Evolutionary conservation across 208 protist genomes (phyloP), one percentile per base, ranked within the genome.

Genomic region (Trypanosoma brucei): DNA sequence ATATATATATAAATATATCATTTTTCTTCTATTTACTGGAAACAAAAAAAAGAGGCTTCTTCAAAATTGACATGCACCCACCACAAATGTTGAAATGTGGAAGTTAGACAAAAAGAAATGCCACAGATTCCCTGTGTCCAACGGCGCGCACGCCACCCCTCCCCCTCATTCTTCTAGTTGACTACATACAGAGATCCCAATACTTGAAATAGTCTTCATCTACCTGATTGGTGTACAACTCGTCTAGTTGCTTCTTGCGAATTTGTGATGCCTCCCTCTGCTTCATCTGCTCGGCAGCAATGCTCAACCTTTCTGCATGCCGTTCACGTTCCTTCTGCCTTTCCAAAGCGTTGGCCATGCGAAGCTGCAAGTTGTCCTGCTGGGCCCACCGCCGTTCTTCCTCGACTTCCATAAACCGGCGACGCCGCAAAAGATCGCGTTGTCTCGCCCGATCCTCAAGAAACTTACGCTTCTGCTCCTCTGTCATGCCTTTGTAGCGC

Each of bases 151-250:
- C 8, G 44, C 8, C 9, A 8, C 9, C 8, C 8, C 44, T 0
- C 44, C 44, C 14, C 14, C 14, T 14, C 8, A n/a, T 34, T n/a
- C 13, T 22, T 33, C 40, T 11, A 31, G 6, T 34, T 48, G 34
- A 52, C 66, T 85, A 94, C 76, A 88, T 70, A 55, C 83, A 91
- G 3, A 74, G 68, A 65, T 90, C 84, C 87, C 84, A 96, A 69
- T 90, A 84, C 78, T 96, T 93, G 79, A 84, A 96, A 70, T 94
- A 96, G 73, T 96, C 86, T 65, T 96, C 91, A 62, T 92, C 88
- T 40, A 96, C 82, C 0, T 62, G 73, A 59, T 94, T 94, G 14
- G 82, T 88, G 75, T 95, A 96, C 36, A 95, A 68, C 40, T 85
- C 64, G 62, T 95, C 78, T 61, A 92, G 51, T 31, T 86, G 34